Percentiles rank a stretch among this genome's conserved stretches.
These are phyloP conservation scores for Telopea speciosissima DNA, from an alignment of 177 flowering plant genomes.

Conservation along the genomic window DNA sequence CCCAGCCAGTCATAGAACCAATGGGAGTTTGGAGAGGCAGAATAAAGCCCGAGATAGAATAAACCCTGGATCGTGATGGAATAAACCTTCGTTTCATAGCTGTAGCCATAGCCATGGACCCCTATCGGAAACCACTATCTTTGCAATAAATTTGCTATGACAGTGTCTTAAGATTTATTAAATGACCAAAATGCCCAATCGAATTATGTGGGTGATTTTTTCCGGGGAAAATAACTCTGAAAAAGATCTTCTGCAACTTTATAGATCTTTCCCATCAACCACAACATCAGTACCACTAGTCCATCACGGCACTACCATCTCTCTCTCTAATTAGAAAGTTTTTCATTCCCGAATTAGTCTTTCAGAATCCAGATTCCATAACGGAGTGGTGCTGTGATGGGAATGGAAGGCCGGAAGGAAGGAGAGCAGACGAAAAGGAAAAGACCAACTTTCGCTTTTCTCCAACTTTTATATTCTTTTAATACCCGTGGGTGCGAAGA, in stretches of 20 bases:
- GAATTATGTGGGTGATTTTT: neutral
- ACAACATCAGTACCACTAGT: too few species aligned
- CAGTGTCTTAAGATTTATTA: neutral
- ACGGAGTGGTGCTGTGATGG: too few species aligned
- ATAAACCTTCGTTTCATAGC: neutral
- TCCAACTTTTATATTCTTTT: constrained; percentile 9
- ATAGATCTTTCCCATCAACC: neutral
- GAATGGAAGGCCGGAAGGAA: neutral
- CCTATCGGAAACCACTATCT: too few species aligned
- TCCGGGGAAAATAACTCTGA: neutral
- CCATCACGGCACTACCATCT: neutral
- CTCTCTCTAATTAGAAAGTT: neutral
- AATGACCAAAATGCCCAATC: neutral
- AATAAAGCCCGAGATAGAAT: too few species aligned
- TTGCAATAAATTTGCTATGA: too few species aligned
- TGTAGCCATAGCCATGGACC: too few species aligned
- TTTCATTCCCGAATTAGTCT: neutral
- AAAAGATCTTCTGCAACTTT: neutral
- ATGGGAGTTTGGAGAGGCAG: neutral
- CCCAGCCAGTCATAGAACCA: neutral
- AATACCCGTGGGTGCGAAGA: constrained; percentile 11
- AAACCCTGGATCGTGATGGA: neutral
- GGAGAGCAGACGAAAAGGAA: neutral
- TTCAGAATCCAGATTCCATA: too few species aligned
- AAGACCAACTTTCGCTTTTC: constrained; percentile 12